A percentile compares a stretch with the other conserved stretches of the same genome.
Evolutionary conservation across 2,329 filamentous ascomycete genomes (phyloP).

Genomic region (Fonsecaea pedrosoi): DNA sequence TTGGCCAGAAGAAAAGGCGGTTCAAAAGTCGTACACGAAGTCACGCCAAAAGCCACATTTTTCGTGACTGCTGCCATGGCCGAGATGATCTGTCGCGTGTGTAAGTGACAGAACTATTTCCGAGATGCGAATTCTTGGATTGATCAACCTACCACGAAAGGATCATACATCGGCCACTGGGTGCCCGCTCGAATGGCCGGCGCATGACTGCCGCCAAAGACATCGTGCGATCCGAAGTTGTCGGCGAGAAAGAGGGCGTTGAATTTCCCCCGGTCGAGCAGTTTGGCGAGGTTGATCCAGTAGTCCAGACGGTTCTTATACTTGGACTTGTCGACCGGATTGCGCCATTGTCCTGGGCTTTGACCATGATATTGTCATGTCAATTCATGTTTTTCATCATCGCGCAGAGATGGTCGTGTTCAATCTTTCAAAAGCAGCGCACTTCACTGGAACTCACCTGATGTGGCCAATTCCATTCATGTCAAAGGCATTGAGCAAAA

Average conservation of each 20-base stretch:
- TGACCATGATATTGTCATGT: no score
- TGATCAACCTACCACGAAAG: conserved; percentile 56
- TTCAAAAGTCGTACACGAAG: conserved; percentile 67
- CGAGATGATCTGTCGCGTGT: conserved; percentile 56
- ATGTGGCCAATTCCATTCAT: conserved; percentile 70
- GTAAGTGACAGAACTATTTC: no score
- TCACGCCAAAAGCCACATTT: conserved; percentile 67
- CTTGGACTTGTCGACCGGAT: conserved; percentile 65
- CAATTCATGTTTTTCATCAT: no score
- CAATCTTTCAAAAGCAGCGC: no score
- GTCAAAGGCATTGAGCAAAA: conserved; percentile 69
- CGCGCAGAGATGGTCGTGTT: no score
- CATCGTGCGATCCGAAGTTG: conserved; percentile 53
- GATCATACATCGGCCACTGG: conserved; percentile 69
- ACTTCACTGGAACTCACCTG: no score
- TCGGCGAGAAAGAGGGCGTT: conserved; percentile 73
- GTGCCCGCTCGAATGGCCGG: conserved; percentile 70
- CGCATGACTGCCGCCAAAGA: conserved; percentile 58
- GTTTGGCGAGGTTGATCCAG: conserved; percentile 62
- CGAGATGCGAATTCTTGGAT: no score
- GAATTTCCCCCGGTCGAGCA: conserved; percentile 65
- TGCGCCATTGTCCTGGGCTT: conserved; percentile 36
- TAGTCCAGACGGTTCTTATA: conserved; percentile 62
- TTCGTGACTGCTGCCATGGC: conserved; percentile 72
- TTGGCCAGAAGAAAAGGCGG: conserved; percentile 67